Conservation (phyloP, 495 filamentous ascomycete genomes). For the Amphirosellinia nigrospora region DNA sequence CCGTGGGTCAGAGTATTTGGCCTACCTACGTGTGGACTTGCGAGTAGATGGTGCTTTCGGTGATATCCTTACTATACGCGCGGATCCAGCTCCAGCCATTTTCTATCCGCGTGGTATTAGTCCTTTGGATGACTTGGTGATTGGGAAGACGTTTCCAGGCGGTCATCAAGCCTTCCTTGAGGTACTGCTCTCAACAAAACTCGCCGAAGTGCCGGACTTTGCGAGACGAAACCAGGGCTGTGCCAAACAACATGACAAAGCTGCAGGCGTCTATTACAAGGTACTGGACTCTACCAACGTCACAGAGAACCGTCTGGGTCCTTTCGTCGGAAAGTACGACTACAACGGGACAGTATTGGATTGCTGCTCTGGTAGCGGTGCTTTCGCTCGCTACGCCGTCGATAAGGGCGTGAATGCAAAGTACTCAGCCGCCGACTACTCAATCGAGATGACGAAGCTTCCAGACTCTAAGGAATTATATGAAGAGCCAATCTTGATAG, state of each 20-base stretch:
- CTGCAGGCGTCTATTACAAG: neutral
- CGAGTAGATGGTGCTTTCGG: neutral
- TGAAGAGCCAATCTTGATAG: neutral
- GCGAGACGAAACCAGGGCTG: neutral
- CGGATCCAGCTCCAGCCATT: neutral
- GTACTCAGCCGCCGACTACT: neutral
- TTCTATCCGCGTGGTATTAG: neutral
- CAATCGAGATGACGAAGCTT: neutral
- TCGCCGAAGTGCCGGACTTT: neutral
- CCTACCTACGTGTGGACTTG: neutral
- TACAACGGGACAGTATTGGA: neutral
- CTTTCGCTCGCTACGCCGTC: neutral
- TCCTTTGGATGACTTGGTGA: neutral
- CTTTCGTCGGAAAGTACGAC: neutral
- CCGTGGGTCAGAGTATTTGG: neutral
- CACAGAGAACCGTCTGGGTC: neutral
- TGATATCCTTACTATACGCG: neutral
- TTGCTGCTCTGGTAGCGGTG: neutral
- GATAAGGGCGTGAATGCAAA: neutral
- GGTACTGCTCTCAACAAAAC: neutral
- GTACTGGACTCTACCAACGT: neutral
- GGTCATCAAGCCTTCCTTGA: neutral
- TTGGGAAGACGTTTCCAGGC: neutral
- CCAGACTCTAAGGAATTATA: neutral
- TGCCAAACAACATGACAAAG: neutral